Evolutionary conservation across 768 basidiomycete species (phyloP), one percentile per base, ranked within the genome.

Genomic region (Paxillus ammoniavirescens): DNA sequence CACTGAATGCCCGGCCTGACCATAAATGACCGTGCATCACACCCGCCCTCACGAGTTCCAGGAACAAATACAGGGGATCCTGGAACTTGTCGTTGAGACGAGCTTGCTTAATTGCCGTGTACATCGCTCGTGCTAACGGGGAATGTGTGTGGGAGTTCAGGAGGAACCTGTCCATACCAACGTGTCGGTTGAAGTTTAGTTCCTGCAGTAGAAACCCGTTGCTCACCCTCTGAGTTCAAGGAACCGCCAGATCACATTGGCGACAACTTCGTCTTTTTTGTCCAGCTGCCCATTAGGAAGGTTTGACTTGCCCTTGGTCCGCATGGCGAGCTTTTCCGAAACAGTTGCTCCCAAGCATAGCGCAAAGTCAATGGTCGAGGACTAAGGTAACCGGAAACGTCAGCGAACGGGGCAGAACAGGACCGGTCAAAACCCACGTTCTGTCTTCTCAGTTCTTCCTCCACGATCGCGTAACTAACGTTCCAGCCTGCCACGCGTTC

Each of bases 221-320:
- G 58, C 53, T 67, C 72, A 96, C 95, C 94, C 93, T 72, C 97
- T 78, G 53, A 98, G 76, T 70, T 98, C 96, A 52, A 99, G 81
- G 82, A 98, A 98, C 49, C 96, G 84, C 95, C 95, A 98, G 51
- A 99, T 91, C 26, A 96, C 94, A 66, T 99, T 99, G 8, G 95
- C 95, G 4, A 99, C 97, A 0, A 97, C 79, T 70, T 99, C 97
- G 63, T 99, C 97, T 74, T 98, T 98, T 75, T 97, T 98, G 55
- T 98, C 96, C 26, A 99, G 78, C 14, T 84, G 80, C 6, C 62
- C 64, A 36, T 61, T 64, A 26, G 74, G 63, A 31, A 71, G 60
- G 47, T 63, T 75, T n/a, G 68, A 64, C 74, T 86, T 89, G 38
- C 80, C 77, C 69, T 88, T 89, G 45, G 96, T 98, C 40, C 93